Evolutionary conservation across 2,329 filamentous ascomycete species (phyloP), one percentile per base, ranked within the genome.

Genomic region (Cladosporium velox): DNA sequence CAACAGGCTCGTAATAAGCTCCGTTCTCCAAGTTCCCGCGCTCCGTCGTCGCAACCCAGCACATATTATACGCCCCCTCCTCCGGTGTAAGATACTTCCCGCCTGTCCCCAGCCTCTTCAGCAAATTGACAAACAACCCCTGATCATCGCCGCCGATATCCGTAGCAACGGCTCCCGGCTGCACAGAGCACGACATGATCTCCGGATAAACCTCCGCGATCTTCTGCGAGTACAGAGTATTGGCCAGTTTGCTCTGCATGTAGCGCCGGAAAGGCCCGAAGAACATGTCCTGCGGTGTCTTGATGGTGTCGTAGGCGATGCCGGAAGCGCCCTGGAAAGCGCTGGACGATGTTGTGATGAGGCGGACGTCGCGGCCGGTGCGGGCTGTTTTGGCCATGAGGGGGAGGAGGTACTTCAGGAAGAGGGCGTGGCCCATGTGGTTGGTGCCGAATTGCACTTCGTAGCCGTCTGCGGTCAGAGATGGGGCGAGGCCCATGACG

Each of bases 371-470:
- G 28, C 41, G 38, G 38, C 32, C 59, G 3, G 28, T 34, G 28
- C 30, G 44, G 18, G 77, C 72, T 8, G 80, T 80, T 0, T 82
- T 70, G 5, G 78, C 73, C 54, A 85, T 71, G 0, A 74, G 76
- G 0, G 82, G 82, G 0, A 84, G 72, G 0, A 85, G 76, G 8
- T 82, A 75, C 60, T 80, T 81, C 10, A 78, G 83, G 14, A 85
- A 70, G 0, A 84, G 76, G 3, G 81, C 79, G 67, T 83, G 83
- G 35, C 82, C 83, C 66, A 85, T 73, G 72, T 84, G 80, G 68
- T 85, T 85, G 6, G 80, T 84, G 32, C 80, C 83, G 65, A 85
- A 82, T 62, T 85, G 81, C 44, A 82, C 77, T 71, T 85, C 83
- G 68, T 83, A 84, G 58, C 82, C 82, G 51, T 85, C 81, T 14